A percentile compares a stretch with the other conserved stretches of the same genome.
Conservation (phyloP, 192 early-diverging fungal genomes). For the Mortierella alpina region DNA sequence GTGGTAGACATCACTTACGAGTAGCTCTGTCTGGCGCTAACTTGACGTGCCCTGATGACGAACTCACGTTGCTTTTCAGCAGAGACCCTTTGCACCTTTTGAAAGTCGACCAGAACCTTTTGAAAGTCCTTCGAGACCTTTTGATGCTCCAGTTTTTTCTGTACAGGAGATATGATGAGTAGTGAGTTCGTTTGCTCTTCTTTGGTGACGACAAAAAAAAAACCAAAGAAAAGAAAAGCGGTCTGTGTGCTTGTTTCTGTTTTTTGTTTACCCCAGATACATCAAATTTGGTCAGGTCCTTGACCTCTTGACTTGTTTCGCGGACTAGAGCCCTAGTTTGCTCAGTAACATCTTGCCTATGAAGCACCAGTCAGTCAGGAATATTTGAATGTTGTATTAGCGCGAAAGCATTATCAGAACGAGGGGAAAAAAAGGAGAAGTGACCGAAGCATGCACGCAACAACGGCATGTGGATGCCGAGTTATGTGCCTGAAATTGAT, state of each 20-base stretch:
- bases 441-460: neutral
- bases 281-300: constrained; percentile 74
- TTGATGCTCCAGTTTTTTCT: constrained; percentile 88
- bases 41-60: constrained; percentile 80
- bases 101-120: constrained; percentile 89
- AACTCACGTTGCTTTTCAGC: constrained; percentile 88
- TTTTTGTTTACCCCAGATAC: constrained; percentile 40
- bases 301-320: constrained; percentile 80
- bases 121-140: constrained; percentile 96
- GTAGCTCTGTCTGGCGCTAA: constrained; percentile 43
- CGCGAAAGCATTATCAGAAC: neutral
- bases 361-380: constrained; percentile 27
- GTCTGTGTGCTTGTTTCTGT: neutral
- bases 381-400: neutral
- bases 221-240: neutral
- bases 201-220: constrained; percentile 24
- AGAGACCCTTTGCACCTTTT: constrained; percentile 84
- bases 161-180: constrained; percentile 10
- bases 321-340: constrained; percentile 83
- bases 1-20: constrained; percentile 28
- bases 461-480: no score
- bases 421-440: neutral
- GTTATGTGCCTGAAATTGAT: no score
- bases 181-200: constrained; percentile 32
- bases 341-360: constrained; percentile 81